These are phyloP conservation scores for Aureoboletus auriporus DNA, from an alignment of 768 basidiomycete species.

Conservation along the genomic window DNA sequence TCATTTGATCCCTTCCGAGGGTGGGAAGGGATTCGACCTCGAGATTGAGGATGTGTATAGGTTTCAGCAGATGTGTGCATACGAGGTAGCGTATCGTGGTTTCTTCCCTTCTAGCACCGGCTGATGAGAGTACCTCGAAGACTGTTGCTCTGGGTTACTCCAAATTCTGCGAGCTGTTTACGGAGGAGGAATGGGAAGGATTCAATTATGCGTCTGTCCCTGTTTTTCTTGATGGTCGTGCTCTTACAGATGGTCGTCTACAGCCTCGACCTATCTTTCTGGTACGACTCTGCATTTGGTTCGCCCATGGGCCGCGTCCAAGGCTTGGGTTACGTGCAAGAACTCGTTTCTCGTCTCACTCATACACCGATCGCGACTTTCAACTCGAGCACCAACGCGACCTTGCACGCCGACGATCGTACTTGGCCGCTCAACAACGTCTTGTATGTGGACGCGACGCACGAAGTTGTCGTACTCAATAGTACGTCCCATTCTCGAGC, in stretches of 20 bases:
- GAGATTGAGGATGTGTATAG: slow-evolving; percentile 66
- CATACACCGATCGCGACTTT: slow-evolving; percentile 64
- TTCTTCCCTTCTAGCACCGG: background rate
- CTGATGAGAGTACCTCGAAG: slow-evolving; percentile 32
- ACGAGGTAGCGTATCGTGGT: slow-evolving; percentile 50
- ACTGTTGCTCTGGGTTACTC: slow-evolving; percentile 91
- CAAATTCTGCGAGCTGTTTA: slow-evolving; percentile 88
- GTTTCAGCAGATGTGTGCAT: slow-evolving; percentile 82
- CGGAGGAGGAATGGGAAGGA: slow-evolving; percentile 89
- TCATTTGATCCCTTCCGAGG: slow-evolving; percentile 34
- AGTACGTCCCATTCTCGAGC: slow-evolving; percentile 38
- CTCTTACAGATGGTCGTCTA: background rate
- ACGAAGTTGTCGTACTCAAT: slow-evolving; percentile 89
- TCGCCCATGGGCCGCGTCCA: slow-evolving; percentile 73
- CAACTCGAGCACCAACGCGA: slow-evolving; percentile 83
- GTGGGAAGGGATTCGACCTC: slow-evolving; percentile 50
- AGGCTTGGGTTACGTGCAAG: slow-evolving; percentile 79
- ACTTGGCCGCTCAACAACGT: slow-evolving; percentile 70
- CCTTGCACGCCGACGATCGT: slow-evolving; percentile 62
- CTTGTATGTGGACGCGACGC: slow-evolving; percentile 86
- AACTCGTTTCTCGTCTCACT: slow-evolving; percentile 78
- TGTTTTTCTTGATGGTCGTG: background rate
- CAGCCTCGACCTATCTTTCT: slow-evolving; percentile 22
- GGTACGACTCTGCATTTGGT: slow-evolving; percentile 76
- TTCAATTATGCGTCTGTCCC: slow-evolving; percentile 75